Evolutionary conservation across 805 yeast species (phyloP).

Genomic region (Teunomyces funiuensis): DNA sequence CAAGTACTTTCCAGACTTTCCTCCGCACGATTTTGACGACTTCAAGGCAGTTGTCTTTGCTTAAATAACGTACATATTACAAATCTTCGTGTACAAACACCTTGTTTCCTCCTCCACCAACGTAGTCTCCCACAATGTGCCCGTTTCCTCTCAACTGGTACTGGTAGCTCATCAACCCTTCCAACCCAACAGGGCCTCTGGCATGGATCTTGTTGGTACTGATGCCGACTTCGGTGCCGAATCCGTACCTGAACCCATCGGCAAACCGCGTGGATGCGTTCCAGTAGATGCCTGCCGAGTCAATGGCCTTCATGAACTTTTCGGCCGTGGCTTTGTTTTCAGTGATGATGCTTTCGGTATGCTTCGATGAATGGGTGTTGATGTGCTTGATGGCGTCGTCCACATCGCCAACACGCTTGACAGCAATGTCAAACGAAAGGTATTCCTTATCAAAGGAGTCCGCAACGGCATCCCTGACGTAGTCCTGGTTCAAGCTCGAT

Average conservation of each 20-base stretch:
- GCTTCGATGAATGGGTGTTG: slow-evolving; percentile 90
- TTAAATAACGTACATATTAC: background rate
- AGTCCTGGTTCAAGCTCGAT: slow-evolving; percentile 19
- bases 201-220: slow-evolving; percentile 97
- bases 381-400: slow-evolving; percentile 82
- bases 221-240: slow-evolving; percentile 98
- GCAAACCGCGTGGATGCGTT: slow-evolving; percentile 96
- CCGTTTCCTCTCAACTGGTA: slow-evolving; percentile 91
- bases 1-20: slow-evolving; percentile 49
- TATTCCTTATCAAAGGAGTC: slow-evolving; percentile 83
- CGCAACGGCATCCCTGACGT: slow-evolving; percentile 50
- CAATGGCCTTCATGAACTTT: slow-evolving; percentile 76
- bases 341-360: slow-evolving; percentile 91
- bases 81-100: slow-evolving; percentile 73
- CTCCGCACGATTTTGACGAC: slow-evolving; percentile 32
- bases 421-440: slow-evolving; percentile 79
- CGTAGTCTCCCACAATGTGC: slow-evolving; percentile 86
- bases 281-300: slow-evolving; percentile 97
- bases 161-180: slow-evolving; percentile 94
- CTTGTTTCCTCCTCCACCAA: slow-evolving; percentile 87
- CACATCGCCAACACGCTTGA: slow-evolving; percentile 57
- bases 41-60: slow-evolving; percentile 8
- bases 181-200: slow-evolving; percentile 97
- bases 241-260: slow-evolving; percentile 97
- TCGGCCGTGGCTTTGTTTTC: slow-evolving; percentile 71